Conservation (phyloP, 2,329 filamentous ascomycete species). For the Orbilia ellipsospora region DNA sequence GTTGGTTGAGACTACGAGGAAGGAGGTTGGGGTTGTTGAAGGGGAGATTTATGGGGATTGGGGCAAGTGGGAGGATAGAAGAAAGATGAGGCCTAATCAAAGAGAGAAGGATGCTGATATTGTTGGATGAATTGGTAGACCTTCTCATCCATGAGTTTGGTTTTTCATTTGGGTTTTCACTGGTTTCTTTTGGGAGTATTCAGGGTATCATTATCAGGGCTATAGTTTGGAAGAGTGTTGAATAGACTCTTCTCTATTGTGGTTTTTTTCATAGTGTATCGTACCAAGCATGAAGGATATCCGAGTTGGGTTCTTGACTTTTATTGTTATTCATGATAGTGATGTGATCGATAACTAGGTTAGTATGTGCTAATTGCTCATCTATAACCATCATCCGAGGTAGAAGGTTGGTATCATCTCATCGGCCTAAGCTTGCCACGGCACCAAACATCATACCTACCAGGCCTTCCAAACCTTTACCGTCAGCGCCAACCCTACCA, state of each 20-base stretch:
- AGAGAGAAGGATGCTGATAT: background rate
- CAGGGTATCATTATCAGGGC: no score
- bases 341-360: no score
- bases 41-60: conserved; percentile 53
- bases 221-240: no score
- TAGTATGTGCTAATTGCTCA: no score
- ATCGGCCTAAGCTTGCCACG: conserved; percentile 48
- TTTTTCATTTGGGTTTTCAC: conserved; percentile 1
- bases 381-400: no score
- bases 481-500: conserved; percentile 13
- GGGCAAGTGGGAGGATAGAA: conserved; percentile 45
- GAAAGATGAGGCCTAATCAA: conserved; percentile 34
- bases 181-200: no score
- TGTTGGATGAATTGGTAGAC: background rate
- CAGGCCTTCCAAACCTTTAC: conserved; percentile 48
- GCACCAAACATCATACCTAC: conserved; percentile 55
- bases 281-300: no score
- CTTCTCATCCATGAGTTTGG: background rate
- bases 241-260: no score
- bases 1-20: conserved; percentile 44
- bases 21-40: conserved; percentile 43
- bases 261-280: no score
- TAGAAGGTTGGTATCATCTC: background rate
- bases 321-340: background rate
- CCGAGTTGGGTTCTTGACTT: background rate